Base-by-base conservation (phyloP, 176 grass and related monocot genomes). In the Paspalum vaginatum region DNA sequence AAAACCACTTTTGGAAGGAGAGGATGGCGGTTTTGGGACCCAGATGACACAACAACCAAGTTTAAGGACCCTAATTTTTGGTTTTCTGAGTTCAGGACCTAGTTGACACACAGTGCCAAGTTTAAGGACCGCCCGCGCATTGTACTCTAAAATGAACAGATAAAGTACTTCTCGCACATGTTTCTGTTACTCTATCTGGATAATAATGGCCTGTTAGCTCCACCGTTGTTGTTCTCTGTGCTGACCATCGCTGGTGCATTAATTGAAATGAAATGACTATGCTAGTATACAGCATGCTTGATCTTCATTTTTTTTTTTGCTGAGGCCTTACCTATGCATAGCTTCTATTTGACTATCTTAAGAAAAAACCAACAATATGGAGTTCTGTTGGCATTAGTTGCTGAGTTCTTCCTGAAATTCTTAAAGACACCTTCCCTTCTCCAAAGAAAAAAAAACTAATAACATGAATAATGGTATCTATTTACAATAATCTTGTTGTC, bases 211-310 rank as follows among this genome's bases (percentile, higher is more conserved):
- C 46, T 55, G 47, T 67, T 65, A 52, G 64, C 14, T 63, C 65
- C 14, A 47, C 9, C 11, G 72, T 11, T 72, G 46, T 20, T 83
- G 24, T 45, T 87, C 78, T 37, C 26, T 74, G 24, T 76, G 62
- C 18, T 76, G 12, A 56, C 17, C 15, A 68, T 55, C 27, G 47
- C 13, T 80, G 50, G n/a, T 61, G 45, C 26, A 45, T 22, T 39
- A 61, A 21, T 47, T 47, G 10, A 76, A 85, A 50, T 47, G 10
- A 76, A 85, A 50, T 72, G 68, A 73, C 6, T 42, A 20, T 69
- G 62, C 11, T 12, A 37, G 39, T 21, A 22, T 51, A 62, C 10
- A 18, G 27, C 52, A 68, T 70, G 62, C n/a, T 44, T 8, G 27
- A 81, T 49, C 27, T 81, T 9, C 11, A 41, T 0, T 51, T 11